phyloP scores from a whole-genome alignment of 176 grass and related monocot species.

The Musa schizocarpa region DNA sequence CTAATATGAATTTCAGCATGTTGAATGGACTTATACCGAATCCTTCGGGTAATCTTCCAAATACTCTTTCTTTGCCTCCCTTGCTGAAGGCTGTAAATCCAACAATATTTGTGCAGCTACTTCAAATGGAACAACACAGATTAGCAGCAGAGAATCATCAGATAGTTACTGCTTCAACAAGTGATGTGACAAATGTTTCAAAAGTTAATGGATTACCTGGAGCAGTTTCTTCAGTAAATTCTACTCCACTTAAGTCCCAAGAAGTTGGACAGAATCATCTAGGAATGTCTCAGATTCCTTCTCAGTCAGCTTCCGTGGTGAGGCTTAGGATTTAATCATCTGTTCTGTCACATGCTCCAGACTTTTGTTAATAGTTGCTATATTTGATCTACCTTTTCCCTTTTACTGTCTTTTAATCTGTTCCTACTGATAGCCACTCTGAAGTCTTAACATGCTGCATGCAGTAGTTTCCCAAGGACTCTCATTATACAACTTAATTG shows the following conservation, averaged over 20 bases:
- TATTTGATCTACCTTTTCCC: not conserved
- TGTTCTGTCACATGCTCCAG: not conserved
- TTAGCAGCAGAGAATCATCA: constrained; percentile 42
- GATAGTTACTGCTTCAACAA: constrained; percentile 20
- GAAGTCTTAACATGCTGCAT: no score
- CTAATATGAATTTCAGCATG: constrained; percentile 18
- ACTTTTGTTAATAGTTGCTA: not conserved
- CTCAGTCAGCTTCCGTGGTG: constrained; percentile 21
- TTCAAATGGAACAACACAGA: constrained; percentile 70
- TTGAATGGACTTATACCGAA: constrained; percentile 22
- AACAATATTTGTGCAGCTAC: constrained; percentile 57
- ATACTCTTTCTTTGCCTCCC: constrained; percentile 44
- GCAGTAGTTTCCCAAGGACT: no score
- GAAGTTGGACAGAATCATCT: constrained; percentile 37
- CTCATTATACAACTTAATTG: not conserved
- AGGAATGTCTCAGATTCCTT: constrained; percentile 27
- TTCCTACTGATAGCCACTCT: not conserved
- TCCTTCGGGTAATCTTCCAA: constrained; percentile 26
- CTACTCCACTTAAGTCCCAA: constrained; percentile 19
- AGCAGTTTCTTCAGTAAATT: constrained; percentile 34
- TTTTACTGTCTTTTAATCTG: not conserved
- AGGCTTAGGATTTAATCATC: not conserved
- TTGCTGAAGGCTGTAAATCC: constrained; percentile 72
- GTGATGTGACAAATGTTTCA: constrained; percentile 23
- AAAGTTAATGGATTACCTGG: constrained; percentile 25